Base-by-base conservation (phyloP, 2,329 filamentous ascomycete genomes). In the Paraphoma chrysanthemicola region DNA sequence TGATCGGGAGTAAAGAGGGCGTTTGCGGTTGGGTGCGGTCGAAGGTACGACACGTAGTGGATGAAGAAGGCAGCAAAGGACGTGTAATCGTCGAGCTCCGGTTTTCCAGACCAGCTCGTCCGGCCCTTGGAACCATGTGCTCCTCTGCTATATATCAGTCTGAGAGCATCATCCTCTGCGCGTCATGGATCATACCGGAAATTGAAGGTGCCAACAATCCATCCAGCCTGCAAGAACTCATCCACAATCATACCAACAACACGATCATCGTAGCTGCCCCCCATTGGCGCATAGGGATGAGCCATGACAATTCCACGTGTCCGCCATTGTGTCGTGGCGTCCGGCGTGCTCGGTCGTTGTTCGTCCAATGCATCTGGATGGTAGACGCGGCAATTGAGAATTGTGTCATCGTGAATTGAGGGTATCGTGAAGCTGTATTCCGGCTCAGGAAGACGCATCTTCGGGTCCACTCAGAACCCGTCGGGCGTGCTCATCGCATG, bases 281-380 rank as follows among this genome's bases (percentile, higher is more conserved):
- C 95, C 49, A 98, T 80, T 0, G 92, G 89, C 33, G 92, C 92
- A 72, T 98, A 98, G 0, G 95, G 94, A 75, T 98, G 95, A 11
- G 93, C 93, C 39, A 98, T 80, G 3, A 97, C 81, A 0, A 88
- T 87, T 3, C 82, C 86, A 57, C 77, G 81, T 56, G 74, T 79
- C 45, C 57, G 70, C 76, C 75, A 79, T 60, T 31, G 33, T 39
- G 8, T 47, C 11, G 28, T 47, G 30, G 11, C 47, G 8, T 31
- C 48, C 30, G 29, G 16, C 6, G 31, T n/a, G 51, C 18, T 50
- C 11, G 49, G 36, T 3, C 44, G 31, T 33, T 56, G 53, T 44
- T 55, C 70, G 52, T 69, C 64, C 56, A 69, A 60, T 31, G 41
- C 58, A 42, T 57, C 60, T 38, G 78, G 66, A 66, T 95, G 89